A percentile compares a stretch with the other conserved stretches of the same genome.
These are phyloP conservation scores for Zychaea mexicana DNA, from an alignment of 371 early-diverging fungal species.

Conservation along the genomic window DNA sequence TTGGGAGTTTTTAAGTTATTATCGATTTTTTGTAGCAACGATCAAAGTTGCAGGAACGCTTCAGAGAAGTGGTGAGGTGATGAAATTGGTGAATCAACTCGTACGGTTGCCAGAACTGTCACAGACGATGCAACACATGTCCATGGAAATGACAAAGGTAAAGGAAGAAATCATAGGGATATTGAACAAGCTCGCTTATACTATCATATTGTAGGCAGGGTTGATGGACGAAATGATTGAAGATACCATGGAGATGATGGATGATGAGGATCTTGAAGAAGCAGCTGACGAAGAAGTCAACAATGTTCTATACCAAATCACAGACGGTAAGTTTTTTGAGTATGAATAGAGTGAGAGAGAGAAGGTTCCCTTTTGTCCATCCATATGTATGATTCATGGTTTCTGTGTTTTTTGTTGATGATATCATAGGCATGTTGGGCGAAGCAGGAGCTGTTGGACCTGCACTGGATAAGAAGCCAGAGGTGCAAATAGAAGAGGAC, in stretches of 20 bases:
- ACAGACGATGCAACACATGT: slow-evolving; percentile 85
- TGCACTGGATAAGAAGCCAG: slow-evolving; percentile 51
- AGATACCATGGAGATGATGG: slow-evolving; percentile 86
- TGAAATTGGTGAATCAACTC: slow-evolving; percentile 87
- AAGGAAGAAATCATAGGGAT: no score
- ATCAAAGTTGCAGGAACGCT: slow-evolving; percentile 88
- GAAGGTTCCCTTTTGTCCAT: background rate
- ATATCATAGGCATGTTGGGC: slow-evolving; percentile 71
- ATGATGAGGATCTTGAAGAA: slow-evolving; percentile 91
- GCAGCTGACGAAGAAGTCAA: slow-evolving; percentile 95
- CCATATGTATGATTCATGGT: no score
- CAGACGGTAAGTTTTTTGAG: slow-evolving; percentile 83
- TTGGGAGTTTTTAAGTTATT: background rate
- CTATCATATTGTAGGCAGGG: slow-evolving; percentile 67
- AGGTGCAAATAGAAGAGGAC: slow-evolving; percentile 47
- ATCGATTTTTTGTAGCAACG: slow-evolving; percentile 51
- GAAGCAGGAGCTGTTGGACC: slow-evolving; percentile 66
- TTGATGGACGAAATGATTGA: slow-evolving; percentile 95
- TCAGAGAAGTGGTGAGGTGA: slow-evolving; percentile 87
- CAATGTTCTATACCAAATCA: slow-evolving; percentile 85
- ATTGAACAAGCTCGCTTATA: no score
- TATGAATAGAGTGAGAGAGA: no score
- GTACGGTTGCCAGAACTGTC: slow-evolving; percentile 86
- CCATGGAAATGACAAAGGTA: slow-evolving; percentile 95
- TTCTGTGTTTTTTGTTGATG: no score